Conservation (phyloP, 306 rosid genomes). For the Betula pendula region DNA sequence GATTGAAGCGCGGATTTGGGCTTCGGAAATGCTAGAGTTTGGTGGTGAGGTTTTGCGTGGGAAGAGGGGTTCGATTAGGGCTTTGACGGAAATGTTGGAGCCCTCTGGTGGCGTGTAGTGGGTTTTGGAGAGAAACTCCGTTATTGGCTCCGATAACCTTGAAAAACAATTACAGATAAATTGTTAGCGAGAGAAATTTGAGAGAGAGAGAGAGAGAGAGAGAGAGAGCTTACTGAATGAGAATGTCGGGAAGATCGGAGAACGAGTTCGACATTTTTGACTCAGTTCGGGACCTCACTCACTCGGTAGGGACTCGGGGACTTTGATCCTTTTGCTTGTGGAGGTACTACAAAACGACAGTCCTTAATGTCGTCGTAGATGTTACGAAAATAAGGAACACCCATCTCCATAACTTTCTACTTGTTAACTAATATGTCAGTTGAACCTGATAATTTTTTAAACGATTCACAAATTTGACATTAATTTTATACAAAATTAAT, state of each 20-base stretch:
- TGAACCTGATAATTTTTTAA: no score
- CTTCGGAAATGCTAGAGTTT: conserved; percentile 28
- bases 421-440: no score
- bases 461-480: no score
- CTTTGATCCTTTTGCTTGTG: not conserved
- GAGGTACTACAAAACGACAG: not conserved
- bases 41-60: conserved; percentile 23
- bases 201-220: conserved; percentile 3
- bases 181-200: not conserved
- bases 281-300: not conserved
- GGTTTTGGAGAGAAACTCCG: conserved; percentile 38
- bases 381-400: not conserved
- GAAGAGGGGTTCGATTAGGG: conserved; percentile 63
- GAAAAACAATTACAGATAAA: conserved; percentile 3
- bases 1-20: conserved; percentile 37
- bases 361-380: not conserved
- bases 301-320: not conserved
- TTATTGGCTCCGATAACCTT: conserved; percentile 59
- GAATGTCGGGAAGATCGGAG: conserved; percentile 43
- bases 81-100: conserved; percentile 52
- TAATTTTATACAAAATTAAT: no score
- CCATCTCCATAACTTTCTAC: not conserved
- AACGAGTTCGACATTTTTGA: conserved; percentile 52
- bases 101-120: conserved; percentile 41
- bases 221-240: conserved; percentile 42